These are phyloP conservation scores for Aspergillus alliaceus DNA, from an alignment of 2,329 filamentous ascomycete genomes.

Conservation along the genomic window DNA sequence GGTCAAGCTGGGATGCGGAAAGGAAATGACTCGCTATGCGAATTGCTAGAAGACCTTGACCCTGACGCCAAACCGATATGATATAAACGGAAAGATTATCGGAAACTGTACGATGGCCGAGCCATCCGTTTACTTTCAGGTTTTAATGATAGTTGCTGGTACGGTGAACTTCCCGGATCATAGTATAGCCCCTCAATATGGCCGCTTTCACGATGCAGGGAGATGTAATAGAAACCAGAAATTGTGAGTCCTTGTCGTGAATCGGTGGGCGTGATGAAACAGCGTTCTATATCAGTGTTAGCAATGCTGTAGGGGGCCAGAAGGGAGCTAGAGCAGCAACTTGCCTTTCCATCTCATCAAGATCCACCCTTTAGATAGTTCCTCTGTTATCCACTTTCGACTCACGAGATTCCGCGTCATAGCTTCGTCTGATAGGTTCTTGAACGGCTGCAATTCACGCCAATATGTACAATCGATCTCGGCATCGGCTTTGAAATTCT, in stretches of 20 bases:
- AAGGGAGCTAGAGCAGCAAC: slow-evolving; percentile 8
- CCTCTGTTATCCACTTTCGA: slow-evolving; percentile 44
- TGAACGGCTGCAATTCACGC: slow-evolving; percentile 50
- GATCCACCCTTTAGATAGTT: slow-evolving; percentile 46
- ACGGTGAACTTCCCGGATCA: slow-evolving; percentile 51
- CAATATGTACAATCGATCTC: slow-evolving; percentile 51
- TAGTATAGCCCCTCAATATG: slow-evolving; percentile 51
- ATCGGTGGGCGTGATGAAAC: slow-evolving; percentile 50
- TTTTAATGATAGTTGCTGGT: slow-evolving; percentile 47
- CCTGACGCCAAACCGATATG: neutral
- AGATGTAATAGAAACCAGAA: slow-evolving; percentile 53
- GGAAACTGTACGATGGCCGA: slow-evolving; percentile 45
- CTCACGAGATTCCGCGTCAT: slow-evolving; percentile 46
- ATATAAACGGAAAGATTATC: slow-evolving; percentile 21
- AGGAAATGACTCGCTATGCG: slow-evolving; percentile 16
- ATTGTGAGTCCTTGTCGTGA: slow-evolving; percentile 50
- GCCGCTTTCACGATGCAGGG: slow-evolving; percentile 46
- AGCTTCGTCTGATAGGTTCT: slow-evolving; percentile 44
- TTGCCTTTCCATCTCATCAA: slow-evolving; percentile 54
- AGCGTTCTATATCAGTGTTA: slow-evolving; percentile 40
- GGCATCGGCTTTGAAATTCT: slow-evolving; percentile 47
- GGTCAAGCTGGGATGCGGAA: neutral
- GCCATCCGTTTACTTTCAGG: slow-evolving; percentile 42
- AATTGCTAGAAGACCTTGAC: neutral
- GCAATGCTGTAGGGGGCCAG: neutral